Evolutionary conservation across 1,284 basidiomycete species (phyloP).

Genomic region (Cryptococcus wingfieldii): DNA sequence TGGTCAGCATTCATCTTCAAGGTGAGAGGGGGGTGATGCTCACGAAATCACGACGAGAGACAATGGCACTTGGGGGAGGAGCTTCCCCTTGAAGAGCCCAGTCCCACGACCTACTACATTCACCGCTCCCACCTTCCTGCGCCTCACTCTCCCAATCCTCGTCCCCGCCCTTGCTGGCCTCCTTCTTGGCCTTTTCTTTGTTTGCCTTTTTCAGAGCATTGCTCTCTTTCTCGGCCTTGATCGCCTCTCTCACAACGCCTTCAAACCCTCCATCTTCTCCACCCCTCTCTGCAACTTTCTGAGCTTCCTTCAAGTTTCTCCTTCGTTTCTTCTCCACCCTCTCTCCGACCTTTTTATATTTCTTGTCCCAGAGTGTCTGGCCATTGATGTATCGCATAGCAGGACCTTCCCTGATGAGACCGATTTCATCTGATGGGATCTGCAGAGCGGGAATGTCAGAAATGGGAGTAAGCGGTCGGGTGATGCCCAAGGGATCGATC

Average conservation of each 20-base stretch:
- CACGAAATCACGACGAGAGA: conserved; percentile 45
- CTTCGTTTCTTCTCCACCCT: conserved; percentile 38
- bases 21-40: conserved; percentile 13
- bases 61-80: conserved; percentile 48
- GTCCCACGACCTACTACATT: conserved; percentile 32
- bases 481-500: conserved; percentile 68
- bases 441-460: conserved; percentile 62
- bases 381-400: conserved; percentile 48
- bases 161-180: conserved; percentile 3
- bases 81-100: conserved; percentile 49
- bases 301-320: conserved; percentile 39
- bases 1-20: background rate
- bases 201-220: background rate
- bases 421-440: conserved; percentile 58
- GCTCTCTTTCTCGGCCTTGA: conserved; percentile 16
- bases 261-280: background rate
- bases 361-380: conserved; percentile 46
- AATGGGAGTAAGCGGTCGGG: conserved; percentile 72
- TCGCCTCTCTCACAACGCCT: conserved; percentile 5
- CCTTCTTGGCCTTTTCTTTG: background rate
- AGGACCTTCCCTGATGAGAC: conserved; percentile 53
- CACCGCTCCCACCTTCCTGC: conserved; percentile 9
- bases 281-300: conserved; percentile 30
- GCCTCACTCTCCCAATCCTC: conserved; percentile 6
- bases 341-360: conserved; percentile 33